Evolutionary conservation across 2,329 filamentous ascomycete species (phyloP), one percentile per base, ranked within the genome.

Genomic region (Paecilomyces formosus): DNA sequence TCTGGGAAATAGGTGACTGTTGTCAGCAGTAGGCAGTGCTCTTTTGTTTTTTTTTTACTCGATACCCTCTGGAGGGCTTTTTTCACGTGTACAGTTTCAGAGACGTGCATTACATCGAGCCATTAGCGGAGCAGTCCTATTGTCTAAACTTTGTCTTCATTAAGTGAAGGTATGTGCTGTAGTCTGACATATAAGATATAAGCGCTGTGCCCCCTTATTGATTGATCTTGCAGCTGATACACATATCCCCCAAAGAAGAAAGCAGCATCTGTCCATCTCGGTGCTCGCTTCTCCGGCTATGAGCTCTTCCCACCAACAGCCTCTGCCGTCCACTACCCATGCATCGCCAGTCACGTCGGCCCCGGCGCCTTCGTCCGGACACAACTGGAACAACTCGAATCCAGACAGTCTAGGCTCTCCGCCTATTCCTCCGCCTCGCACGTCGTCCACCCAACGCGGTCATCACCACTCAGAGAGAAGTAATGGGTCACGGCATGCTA

Each of bases 361-460:
- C 31, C 57, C 67, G 57, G 65, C 66, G 56, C 57, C 63, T 55
- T 64, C 72, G 58, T 56, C 71, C 49, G 59, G 64, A 39, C 65
- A 68, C 55, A 68, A 68, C 59, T 67, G 71, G 63, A 69, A 65
- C 58, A 73, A 66, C 64, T 65, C 63, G 31, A 65, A 68, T 52
- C 70, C 75, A 57, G 76, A 83, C 76, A 75, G 83, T 79, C 74
- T 85, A 82, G 77, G 75, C 59, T 74, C 74, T 30, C 85, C 88
- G 56, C 88, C 89, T 24, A 82, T 90, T 65, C 87, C 88, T 57
- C 92, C 89, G 54, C 35, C 35, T 45, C 89, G 92, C 68, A 92
- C 89, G 7, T 95, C 92, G 13, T 94, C 90, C 51, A 88, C 85
- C 63, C 84, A 86, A 63, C 81, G 79, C 77, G 72, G 70, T 62